These are phyloP conservation scores for Ustulina deusta DNA, from an alignment of 2,329 filamentous ascomycete genomes.

Conservation along the genomic window DNA sequence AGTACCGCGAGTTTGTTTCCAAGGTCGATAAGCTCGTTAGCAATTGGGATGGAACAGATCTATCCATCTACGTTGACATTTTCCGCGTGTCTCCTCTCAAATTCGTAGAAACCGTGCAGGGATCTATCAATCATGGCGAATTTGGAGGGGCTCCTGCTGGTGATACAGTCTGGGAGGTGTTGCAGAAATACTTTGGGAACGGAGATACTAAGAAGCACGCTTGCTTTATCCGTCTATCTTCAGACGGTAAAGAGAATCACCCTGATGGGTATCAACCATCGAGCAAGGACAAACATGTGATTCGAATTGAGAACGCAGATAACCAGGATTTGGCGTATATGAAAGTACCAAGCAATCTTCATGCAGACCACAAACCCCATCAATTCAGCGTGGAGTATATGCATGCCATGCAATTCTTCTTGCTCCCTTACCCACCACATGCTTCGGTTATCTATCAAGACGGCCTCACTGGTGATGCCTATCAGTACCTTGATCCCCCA, in stretches of 20 bases:
- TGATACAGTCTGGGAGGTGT: slow-evolving; percentile 29
- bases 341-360: slow-evolving; percentile 37
- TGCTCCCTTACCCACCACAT: slow-evolving; percentile 13
- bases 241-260: slow-evolving; percentile 31
- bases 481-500: slow-evolving; percentile 34
- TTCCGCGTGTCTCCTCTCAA: slow-evolving; percentile 24
- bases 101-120: slow-evolving; percentile 27
- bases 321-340: slow-evolving; percentile 42
- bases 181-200: slow-evolving; percentile 32
- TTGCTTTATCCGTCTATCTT: slow-evolving; percentile 40
- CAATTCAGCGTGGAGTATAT: slow-evolving; percentile 42
- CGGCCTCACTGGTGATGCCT: slow-evolving; percentile 10
- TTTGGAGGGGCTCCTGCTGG: background rate
- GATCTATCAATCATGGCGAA: slow-evolving; percentile 25
- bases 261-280: slow-evolving; percentile 35
- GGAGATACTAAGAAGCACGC: background rate
- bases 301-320: slow-evolving; percentile 36
- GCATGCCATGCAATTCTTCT: slow-evolving; percentile 38
- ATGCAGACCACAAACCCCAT: slow-evolving; percentile 32
- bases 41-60: slow-evolving; percentile 28
- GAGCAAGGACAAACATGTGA: slow-evolving; percentile 30
- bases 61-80: slow-evolving; percentile 39
- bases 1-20: slow-evolving; percentile 31
- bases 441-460: slow-evolving; percentile 20
- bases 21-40: slow-evolving; percentile 39